These are phyloP conservation scores for Sordaria brevicollis DNA, from an alignment of 495 filamentous ascomycete genomes.

Conservation along the genomic window DNA sequence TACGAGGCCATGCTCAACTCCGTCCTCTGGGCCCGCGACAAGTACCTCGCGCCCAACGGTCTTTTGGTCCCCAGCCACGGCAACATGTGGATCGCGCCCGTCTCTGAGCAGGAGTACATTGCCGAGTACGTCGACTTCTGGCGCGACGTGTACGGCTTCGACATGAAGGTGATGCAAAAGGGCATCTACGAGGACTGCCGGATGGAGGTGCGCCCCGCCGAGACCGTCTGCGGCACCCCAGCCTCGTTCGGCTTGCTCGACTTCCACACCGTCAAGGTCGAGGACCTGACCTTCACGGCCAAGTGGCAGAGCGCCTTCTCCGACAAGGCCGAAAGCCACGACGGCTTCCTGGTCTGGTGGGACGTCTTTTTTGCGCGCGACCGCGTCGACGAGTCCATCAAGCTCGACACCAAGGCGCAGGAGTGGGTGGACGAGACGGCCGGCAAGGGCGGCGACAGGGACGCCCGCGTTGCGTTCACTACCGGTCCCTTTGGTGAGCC, in stretches of 20 bases:
- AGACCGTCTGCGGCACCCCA: constrained; percentile 69
- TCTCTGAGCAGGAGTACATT: constrained; percentile 81
- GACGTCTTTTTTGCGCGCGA: constrained; percentile 63
- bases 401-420: constrained; percentile 14
- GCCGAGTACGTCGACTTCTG: constrained; percentile 89
- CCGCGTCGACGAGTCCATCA: constrained; percentile 7
- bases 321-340: constrained; percentile 42
- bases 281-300: constrained; percentile 67
- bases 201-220: constrained; percentile 70
- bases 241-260: constrained; percentile 64
- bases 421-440: constrained; percentile 26
- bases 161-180: constrained; percentile 82
- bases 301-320: constrained; percentile 44
- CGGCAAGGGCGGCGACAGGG: constrained; percentile 21
- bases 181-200: constrained; percentile 77
- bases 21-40: constrained; percentile 87
- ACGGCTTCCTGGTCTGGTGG: constrained; percentile 72
- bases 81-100: constrained; percentile 79
- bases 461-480: constrained; percentile 50
- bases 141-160: constrained; percentile 97
- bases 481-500: constrained; percentile 69
- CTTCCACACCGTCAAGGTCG: constrained; percentile 62
- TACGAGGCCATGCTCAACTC: constrained; percentile 99
- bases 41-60: constrained; percentile 69
- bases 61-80: constrained; percentile 88